These are phyloP conservation scores for Clonostachys chloroleuca DNA, from an alignment of 2,329 filamentous ascomycete species.

Conservation along the genomic window DNA sequence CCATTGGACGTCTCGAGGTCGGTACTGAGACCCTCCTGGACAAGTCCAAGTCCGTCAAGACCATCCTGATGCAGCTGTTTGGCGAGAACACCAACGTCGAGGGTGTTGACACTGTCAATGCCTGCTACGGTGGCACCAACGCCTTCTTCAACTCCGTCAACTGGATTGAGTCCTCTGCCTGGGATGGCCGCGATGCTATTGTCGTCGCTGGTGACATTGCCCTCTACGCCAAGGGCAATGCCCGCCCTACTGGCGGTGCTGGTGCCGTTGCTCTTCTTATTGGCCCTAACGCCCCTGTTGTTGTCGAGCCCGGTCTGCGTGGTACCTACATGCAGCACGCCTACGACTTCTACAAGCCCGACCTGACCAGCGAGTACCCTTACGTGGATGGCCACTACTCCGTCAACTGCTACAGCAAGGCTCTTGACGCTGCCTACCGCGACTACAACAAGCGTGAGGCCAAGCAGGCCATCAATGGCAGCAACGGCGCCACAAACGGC, in stretches of 20 bases:
- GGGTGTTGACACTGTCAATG: slow-evolving; percentile 79
- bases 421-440: slow-evolving; percentile 76
- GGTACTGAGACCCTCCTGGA: slow-evolving; percentile 82
- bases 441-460: slow-evolving; percentile 74
- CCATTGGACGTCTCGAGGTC: slow-evolving; percentile 77
- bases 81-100: slow-evolving; percentile 80
- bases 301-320: slow-evolving; percentile 73
- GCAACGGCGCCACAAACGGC: slow-evolving; percentile 47
- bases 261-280: slow-evolving; percentile 76
- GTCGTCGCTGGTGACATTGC: slow-evolving; percentile 81
- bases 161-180: slow-evolving; percentile 83
- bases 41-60: slow-evolving; percentile 90
- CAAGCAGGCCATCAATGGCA: slow-evolving; percentile 47
- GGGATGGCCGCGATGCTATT: slow-evolving; percentile 79
- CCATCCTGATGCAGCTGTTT: slow-evolving; percentile 83
- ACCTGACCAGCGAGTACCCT: slow-evolving; percentile 82
- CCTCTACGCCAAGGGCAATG: slow-evolving; percentile 78
- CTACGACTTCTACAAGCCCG: slow-evolving; percentile 90
- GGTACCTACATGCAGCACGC: slow-evolving; percentile 79
- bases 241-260: slow-evolving; percentile 76
- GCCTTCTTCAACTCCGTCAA: slow-evolving; percentile 79
- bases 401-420: slow-evolving; percentile 75
- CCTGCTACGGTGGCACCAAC: slow-evolving; percentile 84
- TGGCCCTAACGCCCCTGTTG: slow-evolving; percentile 73
- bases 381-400: slow-evolving; percentile 84